phyloP scores from a whole-genome alignment of 2,329 filamentous ascomycete genomes.

The Elsinoe australis region DNA sequence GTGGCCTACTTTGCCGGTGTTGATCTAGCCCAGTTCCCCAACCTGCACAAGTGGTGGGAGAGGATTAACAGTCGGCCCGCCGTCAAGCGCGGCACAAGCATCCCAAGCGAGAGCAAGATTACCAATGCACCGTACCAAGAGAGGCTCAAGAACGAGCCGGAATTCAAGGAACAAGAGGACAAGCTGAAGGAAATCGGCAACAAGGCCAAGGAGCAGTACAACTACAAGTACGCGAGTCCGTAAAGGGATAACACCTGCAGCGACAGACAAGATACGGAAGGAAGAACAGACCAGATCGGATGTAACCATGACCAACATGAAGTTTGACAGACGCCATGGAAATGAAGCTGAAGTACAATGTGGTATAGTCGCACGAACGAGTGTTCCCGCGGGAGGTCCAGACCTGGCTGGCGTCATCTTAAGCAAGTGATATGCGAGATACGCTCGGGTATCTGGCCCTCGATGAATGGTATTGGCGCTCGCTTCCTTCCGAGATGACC shows the following conservation, averaged over 20 bases:
- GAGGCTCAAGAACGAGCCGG: slow-evolving; percentile 41
- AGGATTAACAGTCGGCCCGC: slow-evolving; percentile 36
- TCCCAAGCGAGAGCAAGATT: slow-evolving; percentile 34
- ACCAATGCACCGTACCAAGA: slow-evolving; percentile 38
- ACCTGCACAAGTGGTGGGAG: slow-evolving; percentile 40
- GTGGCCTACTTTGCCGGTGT: slow-evolving; percentile 35
- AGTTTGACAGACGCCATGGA: slow-evolving; percentile 5
- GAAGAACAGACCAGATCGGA: not conserved
- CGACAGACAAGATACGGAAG: not conserved
- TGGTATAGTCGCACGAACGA: slow-evolving; percentile 12
- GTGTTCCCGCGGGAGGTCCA: slow-evolving; percentile 5
- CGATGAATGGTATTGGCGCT: not conserved
- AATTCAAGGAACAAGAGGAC: slow-evolving; percentile 42
- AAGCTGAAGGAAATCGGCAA: slow-evolving; percentile 32
- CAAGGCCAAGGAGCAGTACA: slow-evolving; percentile 40
- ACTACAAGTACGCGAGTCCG: slow-evolving; percentile 39
- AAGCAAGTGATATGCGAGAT: slow-evolving; percentile 11
- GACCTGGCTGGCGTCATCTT: slow-evolving; percentile 4
- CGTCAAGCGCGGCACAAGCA: slow-evolving; percentile 34
- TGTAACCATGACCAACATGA: not conserved
- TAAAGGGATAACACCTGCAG: slow-evolving; percentile 19
- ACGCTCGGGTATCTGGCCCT: slow-evolving; percentile 5
- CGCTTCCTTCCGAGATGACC: slow-evolving; percentile 10
- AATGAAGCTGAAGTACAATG: slow-evolving; percentile 11
- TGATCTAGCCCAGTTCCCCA: slow-evolving; percentile 36